These are phyloP conservation scores for Pichia sp. DNA, from an alignment of 1,139 yeast species.

Conservation along the genomic window DNA sequence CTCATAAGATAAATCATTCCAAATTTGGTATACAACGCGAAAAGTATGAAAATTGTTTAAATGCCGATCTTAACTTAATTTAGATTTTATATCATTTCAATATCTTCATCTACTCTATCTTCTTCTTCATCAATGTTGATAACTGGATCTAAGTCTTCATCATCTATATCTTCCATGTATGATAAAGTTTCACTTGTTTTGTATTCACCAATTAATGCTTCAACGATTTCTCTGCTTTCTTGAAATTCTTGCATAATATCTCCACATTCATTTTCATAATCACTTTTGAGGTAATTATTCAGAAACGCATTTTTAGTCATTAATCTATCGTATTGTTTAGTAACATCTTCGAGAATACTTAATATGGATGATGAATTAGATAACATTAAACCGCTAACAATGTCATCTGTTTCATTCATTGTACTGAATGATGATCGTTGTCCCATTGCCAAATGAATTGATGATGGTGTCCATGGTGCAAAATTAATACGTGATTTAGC, in stretches of 20 bases:
- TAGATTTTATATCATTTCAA: background rate
- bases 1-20: no score
- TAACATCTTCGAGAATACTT: slow-evolving; percentile 57
- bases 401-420: slow-evolving; percentile 21
- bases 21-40: no score
- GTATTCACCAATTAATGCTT: slow-evolving; percentile 68
- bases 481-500: slow-evolving; percentile 75
- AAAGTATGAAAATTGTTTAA: no score
- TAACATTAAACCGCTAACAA: slow-evolving; percentile 65
- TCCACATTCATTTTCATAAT: slow-evolving; percentile 34
- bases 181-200: slow-evolving; percentile 48
- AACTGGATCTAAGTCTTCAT: slow-evolving; percentile 62
- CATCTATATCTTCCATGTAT: slow-evolving; percentile 40
- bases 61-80: no score
- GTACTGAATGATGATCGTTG: slow-evolving; percentile 57
- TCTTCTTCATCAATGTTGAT: background rate
- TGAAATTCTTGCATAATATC: slow-evolving; percentile 72
- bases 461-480: slow-evolving; percentile 83
- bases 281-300: slow-evolving; percentile 62
- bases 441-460: slow-evolving; percentile 75
- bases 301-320: slow-evolving; percentile 80
- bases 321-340: slow-evolving; percentile 73
- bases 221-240: slow-evolving; percentile 71
- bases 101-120: background rate
- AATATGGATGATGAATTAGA: slow-evolving; percentile 73